Percentiles rank a stretch among this genome's conserved stretches.
phyloP scores from a whole-genome alignment of 2,329 filamentous ascomycete species.

The Colletotrichum salicis region DNA sequence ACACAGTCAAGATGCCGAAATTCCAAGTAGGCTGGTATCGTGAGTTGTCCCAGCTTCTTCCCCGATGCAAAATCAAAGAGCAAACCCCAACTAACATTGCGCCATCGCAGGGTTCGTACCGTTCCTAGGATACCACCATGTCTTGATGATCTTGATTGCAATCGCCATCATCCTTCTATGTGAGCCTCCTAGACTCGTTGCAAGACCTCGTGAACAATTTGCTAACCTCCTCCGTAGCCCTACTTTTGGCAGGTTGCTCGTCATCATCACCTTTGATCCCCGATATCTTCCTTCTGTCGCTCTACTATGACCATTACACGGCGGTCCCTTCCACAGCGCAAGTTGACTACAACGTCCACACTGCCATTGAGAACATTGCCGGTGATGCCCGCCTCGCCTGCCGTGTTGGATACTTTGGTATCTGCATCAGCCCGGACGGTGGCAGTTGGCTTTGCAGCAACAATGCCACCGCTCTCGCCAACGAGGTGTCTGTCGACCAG shows the following conservation, averaged over 20 bases:
- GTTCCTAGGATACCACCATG: constrained; percentile 81
- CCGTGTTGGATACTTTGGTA: constrained; percentile 96
- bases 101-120: constrained; percentile 67
- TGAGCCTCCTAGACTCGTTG: constrained; percentile 59
- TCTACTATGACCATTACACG: constrained; percentile 92
- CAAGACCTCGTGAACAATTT: neutral
- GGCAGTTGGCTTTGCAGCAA: constrained; percentile 95
- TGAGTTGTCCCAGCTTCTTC: constrained; percentile 46
- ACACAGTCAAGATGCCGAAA: constrained; percentile 43
- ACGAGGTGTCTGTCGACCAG: constrained; percentile 88
- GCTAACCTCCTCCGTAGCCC: constrained; percentile 64
- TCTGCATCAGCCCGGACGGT: constrained; percentile 92
- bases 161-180: constrained; percentile 94
- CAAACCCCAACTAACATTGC: constrained; percentile 9
- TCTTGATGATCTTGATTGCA: constrained; percentile 97
- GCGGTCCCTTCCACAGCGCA: constrained; percentile 86
- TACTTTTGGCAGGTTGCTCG: constrained; percentile 94
- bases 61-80: neutral
- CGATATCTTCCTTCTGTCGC: constrained; percentile 95
- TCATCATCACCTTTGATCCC: constrained; percentile 96
- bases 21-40: constrained; percentile 62
- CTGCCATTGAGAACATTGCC: constrained; percentile 90
- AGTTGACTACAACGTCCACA: constrained; percentile 87
- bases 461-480: constrained; percentile 92
- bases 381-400: constrained; percentile 86